Evolutionary conservation across 768 basidiomycete genomes (phyloP).

Genomic region (Psilocybe cubensis): DNA sequence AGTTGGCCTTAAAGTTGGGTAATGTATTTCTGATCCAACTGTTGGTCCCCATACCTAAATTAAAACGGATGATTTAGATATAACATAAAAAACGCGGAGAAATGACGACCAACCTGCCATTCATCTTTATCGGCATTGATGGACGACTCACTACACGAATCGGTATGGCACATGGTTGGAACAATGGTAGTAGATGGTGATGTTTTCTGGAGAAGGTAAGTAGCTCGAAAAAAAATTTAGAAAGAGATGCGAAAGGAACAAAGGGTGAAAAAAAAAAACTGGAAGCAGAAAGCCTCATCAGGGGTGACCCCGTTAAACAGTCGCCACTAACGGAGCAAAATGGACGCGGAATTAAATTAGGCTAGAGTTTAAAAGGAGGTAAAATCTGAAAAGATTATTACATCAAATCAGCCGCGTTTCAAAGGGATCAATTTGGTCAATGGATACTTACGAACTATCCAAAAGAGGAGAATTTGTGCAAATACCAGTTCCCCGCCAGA

Average conservation of each 20-base stretch:
- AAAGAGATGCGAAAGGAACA: constrained; percentile 5
- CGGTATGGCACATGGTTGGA: neutral
- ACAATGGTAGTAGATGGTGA: neutral
- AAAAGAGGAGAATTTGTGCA: constrained; percentile 18
- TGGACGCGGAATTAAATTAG: constrained; percentile 31
- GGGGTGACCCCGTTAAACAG: neutral
- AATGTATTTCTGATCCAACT: constrained; percentile 3
- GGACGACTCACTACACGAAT: neutral
- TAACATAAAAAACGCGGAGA: neutral
- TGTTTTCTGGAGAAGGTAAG: neutral
- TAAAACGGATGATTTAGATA: neutral
- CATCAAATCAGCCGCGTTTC: constrained; percentile 41
- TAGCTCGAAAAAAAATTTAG: neutral
- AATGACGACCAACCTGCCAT: constrained; percentile 15
- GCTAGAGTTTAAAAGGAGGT: constrained; percentile 26
- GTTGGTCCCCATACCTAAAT: constrained; percentile 15
- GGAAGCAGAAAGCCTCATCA: constrained; percentile 13
- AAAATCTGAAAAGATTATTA: too few relatives aligned
- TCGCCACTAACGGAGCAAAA: constrained; percentile 15
- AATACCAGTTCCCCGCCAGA: constrained; percentile 39
- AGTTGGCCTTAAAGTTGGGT: neutral
- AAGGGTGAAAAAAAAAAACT: constrained; percentile 2
- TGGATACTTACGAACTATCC: constrained; percentile 23
- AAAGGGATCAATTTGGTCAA: constrained; percentile 38
- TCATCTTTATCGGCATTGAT: constrained; percentile 2